Base-by-base conservation (phyloP, 208 protist genomes). In the Tritrichomonas foetus region DNA sequence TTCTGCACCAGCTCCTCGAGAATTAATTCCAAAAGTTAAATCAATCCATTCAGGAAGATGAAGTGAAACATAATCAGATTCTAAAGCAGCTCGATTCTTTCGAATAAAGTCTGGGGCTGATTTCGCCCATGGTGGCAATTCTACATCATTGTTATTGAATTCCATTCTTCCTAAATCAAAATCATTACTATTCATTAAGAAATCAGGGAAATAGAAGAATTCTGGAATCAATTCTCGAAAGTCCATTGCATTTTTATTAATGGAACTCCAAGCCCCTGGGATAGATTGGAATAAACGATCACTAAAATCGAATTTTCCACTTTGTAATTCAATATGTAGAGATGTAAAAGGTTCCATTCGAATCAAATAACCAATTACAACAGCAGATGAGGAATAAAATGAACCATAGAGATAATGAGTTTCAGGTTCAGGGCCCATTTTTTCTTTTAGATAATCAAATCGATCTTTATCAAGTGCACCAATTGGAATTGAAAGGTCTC, bases 41-140 rank as follows among this genome's bases (percentile, higher is more conserved):
- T 97, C 96, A 61, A 97, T 97, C 96, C 96, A 97, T 30, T 92
- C 13, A 50, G 96, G 95, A 33, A 97, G 55, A 16, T 96, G 3
- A n/a, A 39, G 75, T 14, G 94, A 96, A 3, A 96, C 96, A 44
- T 95, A 93, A n/a, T 95, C 94, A 53, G 92, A 94, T 69, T 97
- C 96, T 5, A 97, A 94, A 16, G 95, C 95, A 25, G 89, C 69
- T 80, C 96, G 94, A 82, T 96, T 95, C n/a, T 95, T 96, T 0
- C 22, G 8, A 3, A 97, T 95, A 66, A 97, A 97, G 27, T 95
- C 89, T 55, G 95, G 93, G 0, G 93, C 39, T 22, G 82, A 61
- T 93, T 89, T 57, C 1, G 95, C 93, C 95, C 94, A 95, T 22
- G 55, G 61, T 25, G 94, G 92, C 5, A 96, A 92, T n/a, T 78